phyloP scores from a whole-genome alignment of 768 basidiomycete species.

The Mycena alexandri region DNA sequence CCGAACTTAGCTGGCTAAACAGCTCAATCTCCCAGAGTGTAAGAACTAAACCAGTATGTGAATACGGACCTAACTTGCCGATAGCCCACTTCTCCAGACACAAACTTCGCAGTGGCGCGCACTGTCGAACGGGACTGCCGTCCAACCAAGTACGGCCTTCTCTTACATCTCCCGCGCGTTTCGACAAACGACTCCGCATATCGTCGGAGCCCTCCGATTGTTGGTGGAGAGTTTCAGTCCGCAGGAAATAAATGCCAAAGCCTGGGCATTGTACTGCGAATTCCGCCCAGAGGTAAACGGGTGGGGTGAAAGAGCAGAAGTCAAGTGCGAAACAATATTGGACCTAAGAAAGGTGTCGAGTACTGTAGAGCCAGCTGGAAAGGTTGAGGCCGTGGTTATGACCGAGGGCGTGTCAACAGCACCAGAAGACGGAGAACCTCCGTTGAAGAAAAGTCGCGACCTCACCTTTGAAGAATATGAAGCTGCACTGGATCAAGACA shows the following conservation, averaged over 20 bases:
- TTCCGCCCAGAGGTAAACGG: slow-evolving; percentile 86
- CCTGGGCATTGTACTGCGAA: slow-evolving; percentile 85
- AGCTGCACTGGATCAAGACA: slow-evolving; percentile 60
- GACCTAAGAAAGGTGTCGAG: slow-evolving; percentile 58
- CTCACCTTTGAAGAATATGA: slow-evolving; percentile 68
- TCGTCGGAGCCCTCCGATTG: slow-evolving; percentile 83
- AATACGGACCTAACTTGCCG: slow-evolving; percentile 20
- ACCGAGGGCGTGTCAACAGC: slow-evolving; percentile 33
- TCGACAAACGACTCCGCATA: slow-evolving; percentile 80
- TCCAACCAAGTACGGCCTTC: slow-evolving; percentile 80
- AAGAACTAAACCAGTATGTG: slow-evolving; percentile 36
- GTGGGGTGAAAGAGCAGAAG: slow-evolving; percentile 88
- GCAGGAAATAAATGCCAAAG: slow-evolving; percentile 71
- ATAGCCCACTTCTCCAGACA: slow-evolving; percentile 84
- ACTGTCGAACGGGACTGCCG: slow-evolving; percentile 76
- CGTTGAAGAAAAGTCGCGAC: slow-evolving; percentile 56
- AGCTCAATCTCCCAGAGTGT: slow-evolving; percentile 51
- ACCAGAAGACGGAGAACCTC: slow-evolving; percentile 41
- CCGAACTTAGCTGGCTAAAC: neutral
- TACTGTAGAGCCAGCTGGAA: slow-evolving; percentile 28
- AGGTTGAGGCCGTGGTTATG: slow-evolving; percentile 36
- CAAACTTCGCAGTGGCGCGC: slow-evolving; percentile 84
- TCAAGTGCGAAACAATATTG: slow-evolving; percentile 79
- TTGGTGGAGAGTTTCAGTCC: slow-evolving; percentile 72
- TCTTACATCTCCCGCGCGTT: slow-evolving; percentile 86